phyloP scores from a whole-genome alignment of 371 early-diverging fungal genomes.

The Actinomucor elegans region DNA sequence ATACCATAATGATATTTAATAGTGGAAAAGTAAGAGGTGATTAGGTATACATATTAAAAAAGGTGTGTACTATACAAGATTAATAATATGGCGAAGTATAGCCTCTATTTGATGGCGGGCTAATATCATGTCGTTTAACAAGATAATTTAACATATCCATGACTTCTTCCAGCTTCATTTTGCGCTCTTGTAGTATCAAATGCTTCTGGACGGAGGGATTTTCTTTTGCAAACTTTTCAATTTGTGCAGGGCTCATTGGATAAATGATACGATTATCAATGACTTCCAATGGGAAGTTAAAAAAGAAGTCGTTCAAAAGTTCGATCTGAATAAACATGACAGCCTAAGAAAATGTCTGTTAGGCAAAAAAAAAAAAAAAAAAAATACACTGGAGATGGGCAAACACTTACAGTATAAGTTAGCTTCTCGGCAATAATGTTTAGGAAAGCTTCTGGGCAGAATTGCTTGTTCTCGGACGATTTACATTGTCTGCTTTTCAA shows the following conservation, averaged over 20 bases:
- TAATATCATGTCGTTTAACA: conserved; percentile 48
- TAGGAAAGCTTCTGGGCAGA: conserved; percentile 92
- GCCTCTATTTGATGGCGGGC: background rate
- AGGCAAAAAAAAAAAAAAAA: background rate
- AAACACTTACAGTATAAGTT: conserved; percentile 67
- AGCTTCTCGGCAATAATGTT: conserved; percentile 89
- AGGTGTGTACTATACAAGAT: too few relatives aligned
- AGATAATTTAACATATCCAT: conserved; percentile 70
- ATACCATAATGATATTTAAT: too few relatives aligned
- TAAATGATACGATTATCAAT: conserved; percentile 79
- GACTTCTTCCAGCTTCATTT: conserved; percentile 80
- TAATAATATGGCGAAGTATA: background rate
- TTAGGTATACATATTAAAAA: too few relatives aligned
- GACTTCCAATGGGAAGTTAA: conserved; percentile 91
- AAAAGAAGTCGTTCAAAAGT: conserved; percentile 94
- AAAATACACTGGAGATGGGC: too few relatives aligned
- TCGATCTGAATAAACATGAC: conserved; percentile 96
- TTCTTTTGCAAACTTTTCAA: conserved; percentile 84
- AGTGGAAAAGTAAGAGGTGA: too few relatives aligned
- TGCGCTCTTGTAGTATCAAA: conserved; percentile 79
- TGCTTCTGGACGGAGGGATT: conserved; percentile 83
- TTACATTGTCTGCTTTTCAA: conserved; percentile 79
- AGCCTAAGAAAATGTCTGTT: conserved; percentile 41
- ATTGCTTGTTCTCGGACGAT: conserved; percentile 68
- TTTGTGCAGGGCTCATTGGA: conserved; percentile 63